Conservation (phyloP, 192 early-diverging fungal genomes). For the Pilaira anomala region DNA sequence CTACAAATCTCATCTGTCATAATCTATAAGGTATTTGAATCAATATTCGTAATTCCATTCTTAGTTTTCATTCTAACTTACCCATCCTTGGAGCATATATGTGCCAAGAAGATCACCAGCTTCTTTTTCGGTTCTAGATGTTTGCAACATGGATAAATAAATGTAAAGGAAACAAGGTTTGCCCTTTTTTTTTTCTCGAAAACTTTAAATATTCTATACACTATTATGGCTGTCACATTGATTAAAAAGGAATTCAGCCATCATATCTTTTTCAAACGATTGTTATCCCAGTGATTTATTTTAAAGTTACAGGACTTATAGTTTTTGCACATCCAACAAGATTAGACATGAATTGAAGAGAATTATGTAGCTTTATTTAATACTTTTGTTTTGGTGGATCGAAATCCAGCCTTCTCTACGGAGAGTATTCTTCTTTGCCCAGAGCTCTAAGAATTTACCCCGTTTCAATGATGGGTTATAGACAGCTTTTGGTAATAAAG, state of each 20-base stretch:
- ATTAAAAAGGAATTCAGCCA: too few species aligned
- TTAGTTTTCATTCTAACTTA: constrained; percentile 24
- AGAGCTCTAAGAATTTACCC: constrained; percentile 49
- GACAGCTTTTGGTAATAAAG: constrained; percentile 46
- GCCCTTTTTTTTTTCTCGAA: too few species aligned
- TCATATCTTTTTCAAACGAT: too few species aligned
- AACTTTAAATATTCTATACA: too few species aligned
- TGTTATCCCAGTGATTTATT: too few species aligned
- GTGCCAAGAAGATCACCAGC: constrained; percentile 17
- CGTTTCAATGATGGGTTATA: constrained; percentile 37
- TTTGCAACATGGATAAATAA: neutral
- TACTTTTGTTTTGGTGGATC: constrained; percentile 27
- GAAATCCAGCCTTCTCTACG: constrained; percentile 33
- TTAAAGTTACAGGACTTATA: too few species aligned
- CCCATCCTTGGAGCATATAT: constrained; percentile 39
- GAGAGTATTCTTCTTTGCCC: constrained; percentile 25
- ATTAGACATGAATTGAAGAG: too few species aligned
- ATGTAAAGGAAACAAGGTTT: neutral
- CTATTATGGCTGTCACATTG: too few species aligned
- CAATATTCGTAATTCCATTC: neutral
- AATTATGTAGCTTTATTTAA: too few species aligned
- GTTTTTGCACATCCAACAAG: too few species aligned
- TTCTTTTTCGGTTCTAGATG: neutral
- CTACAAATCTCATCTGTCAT: constrained; percentile 36
- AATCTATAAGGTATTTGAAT: constrained; percentile 14